Conservation (phyloP, 2,329 filamentous ascomycete genomes). For the Sclerotinia borealis region DNA sequence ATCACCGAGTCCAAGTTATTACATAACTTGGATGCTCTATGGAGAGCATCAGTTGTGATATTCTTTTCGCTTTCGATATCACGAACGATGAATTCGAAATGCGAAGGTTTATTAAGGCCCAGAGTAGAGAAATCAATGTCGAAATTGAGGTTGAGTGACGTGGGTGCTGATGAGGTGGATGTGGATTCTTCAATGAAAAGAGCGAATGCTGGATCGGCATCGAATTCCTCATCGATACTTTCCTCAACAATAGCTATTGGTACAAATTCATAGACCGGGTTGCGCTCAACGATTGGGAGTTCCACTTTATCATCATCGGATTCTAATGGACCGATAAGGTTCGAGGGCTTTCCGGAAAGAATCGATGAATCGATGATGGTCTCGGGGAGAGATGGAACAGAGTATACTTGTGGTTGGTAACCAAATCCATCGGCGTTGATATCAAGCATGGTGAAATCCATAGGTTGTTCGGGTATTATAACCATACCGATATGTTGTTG, state of each 20-base stretch:
- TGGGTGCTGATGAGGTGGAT: conserved; percentile 26
- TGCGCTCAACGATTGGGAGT: conserved; percentile 41
- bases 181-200: conserved; percentile 44
- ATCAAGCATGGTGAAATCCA: conserved; percentile 69
- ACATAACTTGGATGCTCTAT: conserved; percentile 23
- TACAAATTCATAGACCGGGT: conserved; percentile 23
- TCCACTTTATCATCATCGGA: conserved; percentile 44
- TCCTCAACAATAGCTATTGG: conserved; percentile 21
- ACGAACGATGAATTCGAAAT: conserved; percentile 57
- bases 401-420: conserved; percentile 67
- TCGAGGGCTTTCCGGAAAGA: conserved; percentile 65
- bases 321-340: conserved; percentile 38
- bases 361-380: conserved; percentile 50
- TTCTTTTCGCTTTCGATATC: conserved; percentile 44
- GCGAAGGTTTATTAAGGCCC: conserved; percentile 56
- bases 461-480: conserved; percentile 71
- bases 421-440: conserved; percentile 49
- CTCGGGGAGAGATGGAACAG: conserved; percentile 60
- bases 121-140: conserved; percentile 46
- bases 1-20: conserved; percentile 26
- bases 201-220: conserved; percentile 56
- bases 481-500: conserved; percentile 66
- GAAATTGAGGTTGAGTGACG: conserved; percentile 35
- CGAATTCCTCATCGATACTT: conserved; percentile 49
- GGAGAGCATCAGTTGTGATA: conserved; percentile 18